Percentiles rank a stretch among this genome's conserved stretches.
phyloP scores from a whole-genome alignment of 2,329 filamentous ascomycete genomes.

The Pseudogymnoascus sp. region DNA sequence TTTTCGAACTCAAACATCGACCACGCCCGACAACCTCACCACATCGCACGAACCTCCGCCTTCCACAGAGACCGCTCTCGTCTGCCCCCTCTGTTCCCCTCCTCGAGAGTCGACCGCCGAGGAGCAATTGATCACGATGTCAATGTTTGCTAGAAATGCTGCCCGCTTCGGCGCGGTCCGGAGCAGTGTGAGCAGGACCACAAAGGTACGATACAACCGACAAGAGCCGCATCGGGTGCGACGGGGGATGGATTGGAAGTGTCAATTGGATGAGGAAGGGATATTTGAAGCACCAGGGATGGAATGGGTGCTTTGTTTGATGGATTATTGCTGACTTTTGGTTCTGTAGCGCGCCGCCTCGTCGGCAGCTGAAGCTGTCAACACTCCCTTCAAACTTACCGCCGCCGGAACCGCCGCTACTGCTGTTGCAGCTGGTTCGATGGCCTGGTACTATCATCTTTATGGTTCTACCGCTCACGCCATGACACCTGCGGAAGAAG shows the following conservation, averaged over 20 bases:
- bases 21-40: conserved; percentile 8
- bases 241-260: background rate
- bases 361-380: conserved; percentile 59
- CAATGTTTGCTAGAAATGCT: conserved; percentile 10
- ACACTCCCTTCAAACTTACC: conserved; percentile 75
- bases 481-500: conserved; percentile 91
- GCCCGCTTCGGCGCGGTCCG: conserved; percentile 10
- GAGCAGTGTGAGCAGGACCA: conserved; percentile 9
- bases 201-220: conserved; percentile 10
- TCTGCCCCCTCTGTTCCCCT: conserved; percentile 7
- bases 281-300: conserved; percentile 10
- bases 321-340: conserved; percentile 33
- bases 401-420: conserved; percentile 81
- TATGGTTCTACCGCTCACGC: conserved; percentile 85
- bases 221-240: conserved; percentile 9
- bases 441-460: conserved; percentile 95
- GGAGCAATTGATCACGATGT: conserved; percentile 10
- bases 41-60: conserved; percentile 6
- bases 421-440: conserved; percentile 75
- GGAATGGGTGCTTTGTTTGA: conserved; percentile 19
- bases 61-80: conserved; percentile 5
- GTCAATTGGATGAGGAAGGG: conserved; percentile 2
- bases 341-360: conserved; percentile 55
- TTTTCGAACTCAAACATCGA: conserved; percentile 9
- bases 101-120: conserved; percentile 6